These are phyloP conservation scores for Termitomyces heimii DNA, from an alignment of 768 basidiomycete genomes.

Conservation along the genomic window DNA sequence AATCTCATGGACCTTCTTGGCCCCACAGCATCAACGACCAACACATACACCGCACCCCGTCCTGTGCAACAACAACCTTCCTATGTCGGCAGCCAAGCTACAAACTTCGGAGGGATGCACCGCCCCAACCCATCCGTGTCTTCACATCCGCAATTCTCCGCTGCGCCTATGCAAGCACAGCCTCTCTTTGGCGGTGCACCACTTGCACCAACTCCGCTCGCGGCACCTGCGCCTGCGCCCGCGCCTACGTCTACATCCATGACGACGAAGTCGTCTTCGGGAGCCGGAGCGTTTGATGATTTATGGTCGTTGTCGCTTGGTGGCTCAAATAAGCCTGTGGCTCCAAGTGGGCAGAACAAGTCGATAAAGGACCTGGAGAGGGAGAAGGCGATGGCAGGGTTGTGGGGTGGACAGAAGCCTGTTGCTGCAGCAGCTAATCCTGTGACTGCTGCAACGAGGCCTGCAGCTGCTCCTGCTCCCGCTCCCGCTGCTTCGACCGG, in stretches of 20 bases:
- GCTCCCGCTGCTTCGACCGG: slow-evolving; percentile 3
- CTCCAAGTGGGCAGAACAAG: slow-evolving; percentile 36
- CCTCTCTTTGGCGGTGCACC: slow-evolving; percentile 25
- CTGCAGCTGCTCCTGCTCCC: not conserved
- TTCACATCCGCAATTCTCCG: slow-evolving; percentile 23
- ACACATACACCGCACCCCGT: slow-evolving; percentile 20
- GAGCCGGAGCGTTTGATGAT: slow-evolving; percentile 71
- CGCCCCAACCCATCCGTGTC: slow-evolving; percentile 31
- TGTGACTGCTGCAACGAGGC: not conserved
- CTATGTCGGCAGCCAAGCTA: slow-evolving; percentile 17
- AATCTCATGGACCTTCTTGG: slow-evolving; percentile 49
- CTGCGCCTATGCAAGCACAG: slow-evolving; percentile 21
- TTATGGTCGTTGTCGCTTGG: slow-evolving; percentile 83
- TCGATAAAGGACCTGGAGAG: slow-evolving; percentile 86
- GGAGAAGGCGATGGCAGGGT: slow-evolving; percentile 75
- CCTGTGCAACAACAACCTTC: slow-evolving; percentile 24
- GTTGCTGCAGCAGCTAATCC: not conserved
- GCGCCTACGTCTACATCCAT: not conserved
- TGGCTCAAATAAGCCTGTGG: slow-evolving; percentile 31
- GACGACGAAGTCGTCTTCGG: slow-evolving; percentile 31
- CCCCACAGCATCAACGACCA: slow-evolving; percentile 21
- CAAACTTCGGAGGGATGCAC: slow-evolving; percentile 25
- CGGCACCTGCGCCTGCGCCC: slow-evolving; percentile 12
- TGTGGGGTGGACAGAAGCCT: slow-evolving; percentile 58
- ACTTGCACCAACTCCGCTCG: slow-evolving; percentile 26